Evolutionary conservation across 139 green algal species (phyloP).

Genomic region (Closterium sp.): DNA sequence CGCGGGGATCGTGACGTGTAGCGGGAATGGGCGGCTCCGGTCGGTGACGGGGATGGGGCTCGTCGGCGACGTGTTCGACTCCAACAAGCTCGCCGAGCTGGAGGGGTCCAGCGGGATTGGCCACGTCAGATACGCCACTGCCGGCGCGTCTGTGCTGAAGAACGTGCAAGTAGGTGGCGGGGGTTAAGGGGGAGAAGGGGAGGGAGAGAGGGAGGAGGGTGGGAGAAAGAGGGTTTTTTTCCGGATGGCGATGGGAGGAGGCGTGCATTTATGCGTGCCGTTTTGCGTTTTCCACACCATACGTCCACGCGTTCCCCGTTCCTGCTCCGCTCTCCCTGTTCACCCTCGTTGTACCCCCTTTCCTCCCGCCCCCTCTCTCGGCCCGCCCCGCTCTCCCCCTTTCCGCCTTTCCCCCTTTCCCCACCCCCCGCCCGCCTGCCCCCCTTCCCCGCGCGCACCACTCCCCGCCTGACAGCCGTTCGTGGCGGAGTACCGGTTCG

Average conservation of each 20-base stretch:
- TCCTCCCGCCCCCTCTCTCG: too few relatives aligned
- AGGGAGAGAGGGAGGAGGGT: too few relatives aligned
- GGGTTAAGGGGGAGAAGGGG: not conserved
- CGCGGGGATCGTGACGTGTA: constrained; percentile 94
- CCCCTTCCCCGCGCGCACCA: not conserved
- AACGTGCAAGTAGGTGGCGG: constrained; percentile 66
- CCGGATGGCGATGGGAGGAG: not conserved
- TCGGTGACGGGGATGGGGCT: constrained; percentile 90
- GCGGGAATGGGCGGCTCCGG: constrained; percentile 83
- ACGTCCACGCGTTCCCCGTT: not conserved
- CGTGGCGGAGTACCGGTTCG: constrained; percentile 94
- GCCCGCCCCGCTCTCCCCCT: not conserved
- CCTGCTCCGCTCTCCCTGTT: not conserved
- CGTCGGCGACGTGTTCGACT: constrained; percentile 93
- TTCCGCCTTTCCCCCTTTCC: not conserved
- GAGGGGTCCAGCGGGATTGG: constrained; percentile 62
- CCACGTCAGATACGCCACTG: constrained; percentile 89
- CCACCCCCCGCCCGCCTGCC: not conserved
- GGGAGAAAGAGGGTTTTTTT: not conserved
- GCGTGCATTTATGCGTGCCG: not conserved
- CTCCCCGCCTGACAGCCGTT: constrained; percentile 82
- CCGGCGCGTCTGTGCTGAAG: constrained; percentile 77
- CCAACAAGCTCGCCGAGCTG: constrained; percentile 76
- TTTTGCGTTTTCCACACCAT: not conserved
- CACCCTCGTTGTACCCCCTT: not conserved